Evolutionary conservation across 768 basidiomycete genomes (phyloP).

Genomic region (Leccinum uliginosum): DNA sequence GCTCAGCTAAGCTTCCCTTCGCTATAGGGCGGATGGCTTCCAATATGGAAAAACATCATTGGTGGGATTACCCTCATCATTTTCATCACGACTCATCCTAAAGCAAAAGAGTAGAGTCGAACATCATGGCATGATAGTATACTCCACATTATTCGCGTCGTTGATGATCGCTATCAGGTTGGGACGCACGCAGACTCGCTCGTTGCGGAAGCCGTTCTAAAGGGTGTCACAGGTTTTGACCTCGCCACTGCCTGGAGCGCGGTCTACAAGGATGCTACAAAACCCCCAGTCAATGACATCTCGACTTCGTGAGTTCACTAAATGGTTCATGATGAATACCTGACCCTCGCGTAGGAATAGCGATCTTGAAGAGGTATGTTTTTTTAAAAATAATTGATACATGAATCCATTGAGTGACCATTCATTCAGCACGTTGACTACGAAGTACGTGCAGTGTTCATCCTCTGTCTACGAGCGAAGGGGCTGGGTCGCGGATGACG

Average conservation of each 20-base stretch:
- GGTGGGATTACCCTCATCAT: constrained; percentile 31
- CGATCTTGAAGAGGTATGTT: constrained; percentile 70
- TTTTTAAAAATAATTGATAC: too few relatives aligned
- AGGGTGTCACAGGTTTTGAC: constrained; percentile 63
- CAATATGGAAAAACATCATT: constrained; percentile 88
- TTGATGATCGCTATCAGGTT: constrained; percentile 38
- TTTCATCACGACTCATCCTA: not conserved
- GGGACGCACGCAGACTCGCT: constrained; percentile 79
- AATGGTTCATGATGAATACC: not conserved
- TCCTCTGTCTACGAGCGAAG: constrained; percentile 60
- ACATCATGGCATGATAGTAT: constrained; percentile 59
- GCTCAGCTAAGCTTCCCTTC: not conserved
- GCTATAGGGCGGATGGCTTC: constrained; percentile 69
- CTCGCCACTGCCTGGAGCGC: constrained; percentile 64
- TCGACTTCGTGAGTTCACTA: constrained; percentile 41
- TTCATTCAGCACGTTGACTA: constrained; percentile 58
- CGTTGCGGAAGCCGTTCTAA: constrained; percentile 65
- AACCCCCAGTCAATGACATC: constrained; percentile 54
- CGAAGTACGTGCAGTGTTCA: constrained; percentile 77
- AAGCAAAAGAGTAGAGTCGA: constrained; percentile 48
- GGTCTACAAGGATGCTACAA: constrained; percentile 68
- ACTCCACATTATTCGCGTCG: not conserved
- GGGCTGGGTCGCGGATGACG: constrained; percentile 76
- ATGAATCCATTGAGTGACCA: not conserved
- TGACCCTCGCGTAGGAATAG: constrained; percentile 42